phyloP scores from a whole-genome alignment of 129 eudicot genomes.

The Oenanthe sinensis region DNA sequence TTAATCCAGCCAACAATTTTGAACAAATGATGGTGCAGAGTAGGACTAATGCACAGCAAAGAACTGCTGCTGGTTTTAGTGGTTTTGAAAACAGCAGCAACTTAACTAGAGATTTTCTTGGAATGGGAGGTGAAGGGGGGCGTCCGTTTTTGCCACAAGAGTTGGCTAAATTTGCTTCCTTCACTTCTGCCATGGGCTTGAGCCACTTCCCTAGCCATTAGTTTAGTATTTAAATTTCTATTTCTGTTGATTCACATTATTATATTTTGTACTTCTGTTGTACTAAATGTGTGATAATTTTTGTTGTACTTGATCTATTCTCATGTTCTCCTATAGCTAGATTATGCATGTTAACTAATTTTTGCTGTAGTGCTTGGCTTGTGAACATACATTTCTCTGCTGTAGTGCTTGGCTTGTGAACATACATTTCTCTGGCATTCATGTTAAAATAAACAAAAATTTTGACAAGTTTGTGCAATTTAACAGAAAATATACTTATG shows the following conservation, averaged over 20 bases:
- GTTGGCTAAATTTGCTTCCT: slow-evolving; percentile 72
- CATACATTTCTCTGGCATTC: no score
- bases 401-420: not conserved
- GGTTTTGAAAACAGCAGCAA: slow-evolving; percentile 29
- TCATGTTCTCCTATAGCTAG: not conserved
- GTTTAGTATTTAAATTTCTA: slow-evolving; percentile 9
- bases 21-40: slow-evolving; percentile 27
- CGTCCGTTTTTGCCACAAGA: slow-evolving; percentile 71
- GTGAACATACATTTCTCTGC: not conserved
- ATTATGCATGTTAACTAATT: not conserved
- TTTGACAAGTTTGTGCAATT: not conserved
- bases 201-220: slow-evolving; percentile 51
- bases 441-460: not conserved
- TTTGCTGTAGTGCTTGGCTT: not conserved
- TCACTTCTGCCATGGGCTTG: slow-evolving; percentile 69
- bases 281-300: not conserved
- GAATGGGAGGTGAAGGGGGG: slow-evolving; percentile 70
- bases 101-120: slow-evolving; percentile 80
- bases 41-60: slow-evolving; percentile 24
- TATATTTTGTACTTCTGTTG: not conserved
- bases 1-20: not conserved
- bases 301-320: not conserved
- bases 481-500: no score
- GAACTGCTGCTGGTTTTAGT: slow-evolving; percentile 16
- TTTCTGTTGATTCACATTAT: not conserved